Evolutionary conservation across 495 filamentous ascomycete species (phyloP), one percentile per base, ranked within the genome.

Genomic region (Lasiosphaeris hirsuta): DNA sequence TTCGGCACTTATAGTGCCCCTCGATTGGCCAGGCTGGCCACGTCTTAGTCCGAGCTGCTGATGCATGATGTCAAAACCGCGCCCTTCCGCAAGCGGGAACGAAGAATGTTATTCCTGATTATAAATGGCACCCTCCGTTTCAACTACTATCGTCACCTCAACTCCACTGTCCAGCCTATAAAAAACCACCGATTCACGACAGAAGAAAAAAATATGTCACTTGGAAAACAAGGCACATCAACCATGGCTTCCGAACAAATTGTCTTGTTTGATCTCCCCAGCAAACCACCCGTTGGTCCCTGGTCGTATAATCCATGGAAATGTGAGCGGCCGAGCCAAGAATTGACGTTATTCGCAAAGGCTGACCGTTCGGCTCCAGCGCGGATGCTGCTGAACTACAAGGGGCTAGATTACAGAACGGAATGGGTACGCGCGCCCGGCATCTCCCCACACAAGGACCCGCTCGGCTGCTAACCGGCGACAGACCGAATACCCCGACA

Each of bases 251-350:
- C 64, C 7, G 41, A 69, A 7, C 65, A 72, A 59, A 70, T 78
- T 19, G 53, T 72, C n/a, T 50, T 86, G 15, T 85, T 80, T 51
- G 84, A 87, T 64, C 47, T 88, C 4, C 78, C 84, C 8, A 81
- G 72, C 60, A 79, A 72, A 64, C 61, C 60, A 43, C 62, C 63
- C 8, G 52, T 64, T 51, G 63, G 51, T n/a, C 56, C 71, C 40
- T 86, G 85, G 85, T 82, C 83, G 0, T 60, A 75, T 15, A 88
- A 87, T 59, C 73, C 83, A 6, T 86, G 82, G 83, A 85, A 80
- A 66, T 80, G 83, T 83, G 69, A 55, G 71, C 15, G 34, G 10
- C 37, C 18, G 18, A 70, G n/a, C 0, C 33, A 15, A n/a, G 10
- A 1, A 19, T 7, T 30, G 10, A 39, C 2, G 17, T n/a, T 6